phyloP scores from a whole-genome alignment of 257 asterid genomes.

The Petunia axillaris region DNA sequence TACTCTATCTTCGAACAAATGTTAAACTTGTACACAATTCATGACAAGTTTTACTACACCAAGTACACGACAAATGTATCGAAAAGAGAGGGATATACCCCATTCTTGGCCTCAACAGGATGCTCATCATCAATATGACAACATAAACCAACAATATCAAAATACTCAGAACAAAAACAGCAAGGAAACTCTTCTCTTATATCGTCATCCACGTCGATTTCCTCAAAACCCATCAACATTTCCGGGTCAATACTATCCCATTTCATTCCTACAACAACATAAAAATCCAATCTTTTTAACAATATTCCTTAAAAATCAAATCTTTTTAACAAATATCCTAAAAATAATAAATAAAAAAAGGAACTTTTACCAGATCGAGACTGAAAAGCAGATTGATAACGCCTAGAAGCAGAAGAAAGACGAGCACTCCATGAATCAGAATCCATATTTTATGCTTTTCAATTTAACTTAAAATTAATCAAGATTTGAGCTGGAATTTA shows the following conservation, averaged over 20 bases:
- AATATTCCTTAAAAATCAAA: neutral
- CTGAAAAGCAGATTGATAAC: constrained; percentile 77
- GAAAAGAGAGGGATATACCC: constrained; percentile 46
- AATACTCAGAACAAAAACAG: constrained; percentile 79
- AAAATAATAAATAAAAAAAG: neutral
- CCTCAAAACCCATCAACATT: constrained; percentile 82
- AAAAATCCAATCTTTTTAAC: constrained; percentile 29
- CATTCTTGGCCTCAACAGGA: constrained; percentile 79
- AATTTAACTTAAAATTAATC: constrained; percentile 10
- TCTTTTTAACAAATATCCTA: neutral
- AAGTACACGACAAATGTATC: neutral
- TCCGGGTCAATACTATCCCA: constrained; percentile 76
- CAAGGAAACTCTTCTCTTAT: constrained; percentile 76
- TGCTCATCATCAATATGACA: constrained; percentile 92
- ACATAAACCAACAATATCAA: constrained; percentile 78
- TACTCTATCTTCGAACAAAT: constrained; percentile 8
- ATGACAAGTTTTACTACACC: neutral
- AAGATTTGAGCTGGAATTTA: constrained; percentile 2
- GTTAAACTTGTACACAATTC: neutral
- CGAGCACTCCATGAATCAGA: constrained; percentile 89
- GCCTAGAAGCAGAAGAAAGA: constrained; percentile 75
- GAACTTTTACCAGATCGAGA: constrained; percentile 77
- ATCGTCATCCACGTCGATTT: constrained; percentile 72
- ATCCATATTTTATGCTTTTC: constrained; percentile 60
- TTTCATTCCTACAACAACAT: constrained; percentile 48